Evolutionary conservation across 805 yeast genomes (phyloP).

Genomic region (Maudiozyma turicensis): DNA sequence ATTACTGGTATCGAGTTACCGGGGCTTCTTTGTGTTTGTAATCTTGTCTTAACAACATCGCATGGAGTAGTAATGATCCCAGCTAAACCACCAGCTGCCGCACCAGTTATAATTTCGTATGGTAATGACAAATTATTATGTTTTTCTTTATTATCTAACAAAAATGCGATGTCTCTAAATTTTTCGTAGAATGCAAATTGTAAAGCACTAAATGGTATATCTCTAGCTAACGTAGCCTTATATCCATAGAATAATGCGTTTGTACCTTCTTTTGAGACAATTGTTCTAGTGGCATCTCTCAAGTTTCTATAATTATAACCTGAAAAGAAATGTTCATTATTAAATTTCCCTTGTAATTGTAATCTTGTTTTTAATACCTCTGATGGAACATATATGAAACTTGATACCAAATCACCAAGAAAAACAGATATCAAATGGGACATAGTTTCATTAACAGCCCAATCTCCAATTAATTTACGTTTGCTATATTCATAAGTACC

Average conservation of each 20-base stretch:
- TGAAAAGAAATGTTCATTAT: constrained; percentile 66
- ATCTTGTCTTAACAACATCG: constrained; percentile 85
- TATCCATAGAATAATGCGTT: constrained; percentile 79
- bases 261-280: constrained; percentile 61
- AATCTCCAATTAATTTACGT: constrained; percentile 54
- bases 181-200: constrained; percentile 94
- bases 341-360: constrained; percentile 82
- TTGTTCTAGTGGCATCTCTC: constrained; percentile 56
- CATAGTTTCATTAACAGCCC: constrained; percentile 62
- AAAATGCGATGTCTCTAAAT: constrained; percentile 53
- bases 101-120: constrained; percentile 78
- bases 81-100: constrained; percentile 90
- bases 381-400: constrained; percentile 85
- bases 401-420: constrained; percentile 85
- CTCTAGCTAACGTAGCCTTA: constrained; percentile 86
- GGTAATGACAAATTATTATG: constrained; percentile 41
- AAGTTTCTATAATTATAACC: constrained; percentile 84
- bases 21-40: constrained; percentile 62
- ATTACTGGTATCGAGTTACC: neutral
- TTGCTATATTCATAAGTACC: constrained; percentile 82
- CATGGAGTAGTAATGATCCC: constrained; percentile 84
- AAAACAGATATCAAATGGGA: constrained; percentile 81
- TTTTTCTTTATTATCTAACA: constrained; percentile 26
- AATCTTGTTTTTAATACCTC: constrained; percentile 90
- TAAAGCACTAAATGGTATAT: constrained; percentile 89